Percentiles rank a stretch among this genome's conserved stretches.
Conservation (phyloP, 441 rosid species). For the Eruca vesicaria region DNA sequence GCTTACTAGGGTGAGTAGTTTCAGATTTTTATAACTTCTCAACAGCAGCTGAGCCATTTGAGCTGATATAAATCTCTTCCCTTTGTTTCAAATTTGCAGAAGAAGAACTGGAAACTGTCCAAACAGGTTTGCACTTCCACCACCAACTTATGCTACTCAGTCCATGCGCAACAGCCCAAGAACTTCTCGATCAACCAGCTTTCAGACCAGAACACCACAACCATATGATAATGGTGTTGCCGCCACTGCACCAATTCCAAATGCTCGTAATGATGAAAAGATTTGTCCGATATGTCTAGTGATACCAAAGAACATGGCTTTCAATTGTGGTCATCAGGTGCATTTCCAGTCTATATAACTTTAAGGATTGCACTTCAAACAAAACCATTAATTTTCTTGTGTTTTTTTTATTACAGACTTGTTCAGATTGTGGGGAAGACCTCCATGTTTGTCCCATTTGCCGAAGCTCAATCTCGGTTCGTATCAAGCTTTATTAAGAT, state of each 20-base stretch:
- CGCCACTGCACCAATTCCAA: slow-evolving; percentile 46
- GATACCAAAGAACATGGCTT: slow-evolving; percentile 80
- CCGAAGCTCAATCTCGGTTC: slow-evolving; percentile 61
- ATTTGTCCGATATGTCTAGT: slow-evolving; percentile 76
- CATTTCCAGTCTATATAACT: neutral
- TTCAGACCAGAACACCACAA: slow-evolving; percentile 46
- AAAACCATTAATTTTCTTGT: neutral
- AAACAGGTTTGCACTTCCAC: slow-evolving; percentile 74
- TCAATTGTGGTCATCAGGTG: slow-evolving; percentile 97
- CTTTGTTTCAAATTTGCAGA: slow-evolving; percentile 32
- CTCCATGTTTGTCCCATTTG: slow-evolving; percentile 81
- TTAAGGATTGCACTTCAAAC: slow-evolving; percentile 15
- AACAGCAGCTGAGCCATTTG: neutral
- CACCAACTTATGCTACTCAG: slow-evolving; percentile 58
- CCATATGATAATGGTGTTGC: slow-evolving; percentile 45
- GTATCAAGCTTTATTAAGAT: slow-evolving; percentile 79
- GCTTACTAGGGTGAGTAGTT: slow-evolving; percentile 64
- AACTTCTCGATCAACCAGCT: slow-evolving; percentile 49
- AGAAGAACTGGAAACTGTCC: slow-evolving; percentile 48
- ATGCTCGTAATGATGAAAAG: slow-evolving; percentile 58
- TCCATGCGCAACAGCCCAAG: slow-evolving; percentile 45
- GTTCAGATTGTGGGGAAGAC: slow-evolving; percentile 85
- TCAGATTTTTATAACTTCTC: neutral
- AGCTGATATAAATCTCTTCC: slow-evolving; percentile 8
- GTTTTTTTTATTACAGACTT: slow-evolving; percentile 51